These are phyloP conservation scores for Talaromyces borbonicus DNA, from an alignment of 495 filamentous ascomycete genomes.

Conservation along the genomic window DNA sequence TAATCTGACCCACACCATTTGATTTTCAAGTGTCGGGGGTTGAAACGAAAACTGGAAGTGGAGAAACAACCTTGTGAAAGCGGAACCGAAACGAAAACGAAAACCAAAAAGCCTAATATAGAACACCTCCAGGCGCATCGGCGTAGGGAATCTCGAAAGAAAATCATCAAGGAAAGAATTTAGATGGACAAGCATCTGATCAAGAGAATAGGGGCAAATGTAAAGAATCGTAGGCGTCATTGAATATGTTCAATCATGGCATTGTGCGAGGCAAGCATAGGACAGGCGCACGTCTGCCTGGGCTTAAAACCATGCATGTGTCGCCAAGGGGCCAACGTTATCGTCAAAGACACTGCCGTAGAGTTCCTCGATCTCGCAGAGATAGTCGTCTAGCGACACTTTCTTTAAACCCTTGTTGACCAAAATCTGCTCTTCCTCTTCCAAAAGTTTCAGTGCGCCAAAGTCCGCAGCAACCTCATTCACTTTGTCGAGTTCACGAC, in stretches of 20 bases:
- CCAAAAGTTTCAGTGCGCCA: conserved; percentile 51
- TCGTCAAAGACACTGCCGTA: conserved; percentile 45
- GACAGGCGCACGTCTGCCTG: no score
- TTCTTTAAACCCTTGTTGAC: conserved; percentile 56
- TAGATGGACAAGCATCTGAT: background rate
- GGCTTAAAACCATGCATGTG: conserved; percentile 36
- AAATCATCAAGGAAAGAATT: no score
- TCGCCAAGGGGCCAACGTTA: conserved; percentile 26
- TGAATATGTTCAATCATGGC: background rate
- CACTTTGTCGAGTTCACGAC: conserved; percentile 41
- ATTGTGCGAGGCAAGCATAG: background rate
- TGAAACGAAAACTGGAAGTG: no score
- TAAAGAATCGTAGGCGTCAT: conserved; percentile 8
- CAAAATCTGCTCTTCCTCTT: conserved; percentile 62
- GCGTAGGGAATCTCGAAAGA: no score
- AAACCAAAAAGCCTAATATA: background rate
- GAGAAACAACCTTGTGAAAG: no score
- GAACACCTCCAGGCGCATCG: no score
- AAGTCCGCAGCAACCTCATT: conserved; percentile 77
- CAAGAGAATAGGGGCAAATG: background rate
- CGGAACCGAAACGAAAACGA: no score
- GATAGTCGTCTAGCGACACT: conserved; percentile 74
- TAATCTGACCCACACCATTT: no score
- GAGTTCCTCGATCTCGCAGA: conserved; percentile 66
- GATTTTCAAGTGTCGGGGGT: no score